Evolutionary conservation across 225 moss, liverwort and hornwort genomes (phyloP).

Genomic region (Climacium dendroides): DNA sequence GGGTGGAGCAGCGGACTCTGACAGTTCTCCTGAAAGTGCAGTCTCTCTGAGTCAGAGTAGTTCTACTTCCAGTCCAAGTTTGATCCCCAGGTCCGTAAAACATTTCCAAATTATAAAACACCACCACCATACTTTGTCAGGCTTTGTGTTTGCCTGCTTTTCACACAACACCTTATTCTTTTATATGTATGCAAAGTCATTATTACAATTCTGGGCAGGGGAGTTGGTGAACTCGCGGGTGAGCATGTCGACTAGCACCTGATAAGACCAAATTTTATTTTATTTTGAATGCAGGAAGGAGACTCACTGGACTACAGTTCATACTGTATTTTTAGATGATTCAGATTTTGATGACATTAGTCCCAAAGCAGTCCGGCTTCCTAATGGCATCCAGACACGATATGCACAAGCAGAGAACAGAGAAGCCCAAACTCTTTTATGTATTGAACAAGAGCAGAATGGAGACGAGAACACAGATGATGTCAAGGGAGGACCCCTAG

Average conservation of each 20-base stretch:
- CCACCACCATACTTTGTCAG: background rate
- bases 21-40: constrained; percentile 43
- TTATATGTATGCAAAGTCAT: background rate
- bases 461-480: constrained; percentile 25
- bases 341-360: constrained; percentile 51
- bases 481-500: constrained; percentile 28
- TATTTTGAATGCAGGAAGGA: constrained; percentile 44
- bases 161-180: background rate
- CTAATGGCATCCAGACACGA: constrained; percentile 4
- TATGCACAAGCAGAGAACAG: background rate
- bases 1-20: constrained; percentile 19
- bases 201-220: background rate
- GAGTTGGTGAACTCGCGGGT: background rate
- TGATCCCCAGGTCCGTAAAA: constrained; percentile 32
- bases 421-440: background rate
- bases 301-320: constrained; percentile 61
- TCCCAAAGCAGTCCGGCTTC: constrained; percentile 7
- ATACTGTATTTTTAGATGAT: constrained; percentile 65
- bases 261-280: background rate
- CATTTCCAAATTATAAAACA: background rate
- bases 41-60: constrained; percentile 28
- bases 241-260: background rate
- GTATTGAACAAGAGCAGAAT: background rate
- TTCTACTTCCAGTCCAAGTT: constrained; percentile 27
- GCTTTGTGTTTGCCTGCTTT: background rate